Percentiles rank a stretch among this genome's conserved stretches.
These are phyloP conservation scores for Sugiyamaella smithiae DNA, from an alignment of 805 yeast species.

Conservation along the genomic window DNA sequence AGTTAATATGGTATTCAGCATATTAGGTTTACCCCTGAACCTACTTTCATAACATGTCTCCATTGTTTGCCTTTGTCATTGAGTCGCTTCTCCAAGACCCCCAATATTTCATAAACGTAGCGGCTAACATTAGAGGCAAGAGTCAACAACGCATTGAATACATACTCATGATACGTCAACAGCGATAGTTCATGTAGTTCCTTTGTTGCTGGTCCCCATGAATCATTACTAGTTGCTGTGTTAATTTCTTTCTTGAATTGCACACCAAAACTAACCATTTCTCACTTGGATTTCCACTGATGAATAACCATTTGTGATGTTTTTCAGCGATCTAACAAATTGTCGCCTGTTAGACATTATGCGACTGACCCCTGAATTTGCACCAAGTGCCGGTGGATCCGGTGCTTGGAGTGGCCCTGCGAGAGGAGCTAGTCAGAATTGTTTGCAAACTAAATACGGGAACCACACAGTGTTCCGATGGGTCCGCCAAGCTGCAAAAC, in stretches of 20 bases:
- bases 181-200: conserved; percentile 82
- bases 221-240: conserved; percentile 74
- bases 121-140: conserved; percentile 31
- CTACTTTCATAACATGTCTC: conserved; percentile 86
- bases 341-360: conserved; percentile 28
- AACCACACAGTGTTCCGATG: too few species aligned
- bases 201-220: conserved; percentile 71
- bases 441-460: too few species aligned
- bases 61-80: conserved; percentile 96
- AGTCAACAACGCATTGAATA: background rate
- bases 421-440: background rate
- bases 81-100: conserved; percentile 83
- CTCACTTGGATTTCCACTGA: conserved; percentile 82
- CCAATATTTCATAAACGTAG: conserved; percentile 84
- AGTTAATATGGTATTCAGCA: background rate
- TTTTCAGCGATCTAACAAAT: conserved; percentile 78
- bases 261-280: conserved; percentile 38
- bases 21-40: background rate
- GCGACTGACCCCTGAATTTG: background rate
- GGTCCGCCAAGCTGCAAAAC: too few species aligned
- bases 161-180: conserved; percentile 56
- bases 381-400: too few species aligned
- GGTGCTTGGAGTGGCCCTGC: too few species aligned
- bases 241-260: background rate
- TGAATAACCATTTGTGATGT: conserved; percentile 85